Conservation (phyloP, 2,329 filamentous ascomycete species). For the Tricladium varicosporioides region DNA sequence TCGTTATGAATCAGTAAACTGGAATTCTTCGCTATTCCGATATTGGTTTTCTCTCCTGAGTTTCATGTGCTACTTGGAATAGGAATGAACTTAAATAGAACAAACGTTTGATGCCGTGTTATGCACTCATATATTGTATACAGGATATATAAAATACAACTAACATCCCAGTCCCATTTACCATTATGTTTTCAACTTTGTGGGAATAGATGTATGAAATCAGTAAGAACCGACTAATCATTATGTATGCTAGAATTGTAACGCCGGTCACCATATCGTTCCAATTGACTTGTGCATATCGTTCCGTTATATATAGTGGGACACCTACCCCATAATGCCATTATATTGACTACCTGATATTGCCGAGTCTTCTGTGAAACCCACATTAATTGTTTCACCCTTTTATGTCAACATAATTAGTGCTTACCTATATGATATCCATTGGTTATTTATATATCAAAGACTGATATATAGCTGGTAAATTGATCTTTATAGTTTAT, state of each 20-base stretch:
- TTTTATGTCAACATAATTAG: background rate
- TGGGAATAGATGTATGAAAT: background rate
- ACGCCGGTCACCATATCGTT: background rate
- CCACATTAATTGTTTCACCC: background rate
- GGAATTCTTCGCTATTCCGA: too few relatives aligned
- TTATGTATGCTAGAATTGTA: background rate
- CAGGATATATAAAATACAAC: background rate
- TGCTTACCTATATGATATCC: too few relatives aligned
- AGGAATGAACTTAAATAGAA: background rate
- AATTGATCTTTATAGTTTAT: too few relatives aligned
- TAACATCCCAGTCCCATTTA: background rate
- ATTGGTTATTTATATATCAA: too few relatives aligned
- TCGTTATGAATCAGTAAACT: too few relatives aligned
- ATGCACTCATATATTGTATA: background rate
- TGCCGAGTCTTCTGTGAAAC: too few relatives aligned
- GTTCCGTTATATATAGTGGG: too few relatives aligned
- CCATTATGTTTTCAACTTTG: background rate
- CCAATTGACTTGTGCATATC: too few relatives aligned
- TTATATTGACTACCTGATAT: too few relatives aligned
- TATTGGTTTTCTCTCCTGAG: background rate
- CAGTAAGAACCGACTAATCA: background rate
- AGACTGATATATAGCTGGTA: too few relatives aligned
- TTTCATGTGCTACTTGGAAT: background rate
- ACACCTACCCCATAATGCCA: too few relatives aligned
- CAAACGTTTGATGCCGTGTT: background rate